phyloP scores from a whole-genome alignment of 331 rosid genomes.

The Prunus yedoensis region DNA sequence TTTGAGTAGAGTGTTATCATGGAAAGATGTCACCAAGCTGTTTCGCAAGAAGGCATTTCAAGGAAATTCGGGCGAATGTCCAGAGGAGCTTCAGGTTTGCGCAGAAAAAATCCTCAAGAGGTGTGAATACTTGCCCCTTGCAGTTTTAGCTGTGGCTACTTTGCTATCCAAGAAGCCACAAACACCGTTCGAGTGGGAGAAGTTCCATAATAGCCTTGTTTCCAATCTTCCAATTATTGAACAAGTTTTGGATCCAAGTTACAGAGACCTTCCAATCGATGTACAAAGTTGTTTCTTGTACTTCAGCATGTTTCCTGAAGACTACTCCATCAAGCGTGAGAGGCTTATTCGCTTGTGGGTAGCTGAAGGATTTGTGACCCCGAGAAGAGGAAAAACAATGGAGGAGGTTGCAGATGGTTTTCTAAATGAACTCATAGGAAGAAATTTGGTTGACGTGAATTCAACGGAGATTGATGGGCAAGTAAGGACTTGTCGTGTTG shows the following conservation, averaged over 20 bases:
- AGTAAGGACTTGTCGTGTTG: slow-evolving; percentile 11
- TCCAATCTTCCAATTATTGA: neutral
- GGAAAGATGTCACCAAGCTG: neutral
- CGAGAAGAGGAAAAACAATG: neutral
- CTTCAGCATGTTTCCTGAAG: slow-evolving; percentile 27
- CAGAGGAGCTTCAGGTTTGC: neutral
- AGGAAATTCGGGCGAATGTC: neutral
- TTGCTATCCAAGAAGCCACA: neutral
- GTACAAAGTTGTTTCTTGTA: slow-evolving; percentile 21
- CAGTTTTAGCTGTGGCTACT: neutral
- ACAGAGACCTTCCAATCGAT: slow-evolving; percentile 8
- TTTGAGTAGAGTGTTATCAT: neutral
- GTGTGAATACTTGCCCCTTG: slow-evolving; percentile 21
- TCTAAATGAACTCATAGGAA: slow-evolving; percentile 5
- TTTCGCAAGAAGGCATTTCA: slow-evolving; percentile 18
- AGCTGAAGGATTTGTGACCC: slow-evolving; percentile 16
- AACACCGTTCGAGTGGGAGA: neutral
- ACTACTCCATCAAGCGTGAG: neutral
- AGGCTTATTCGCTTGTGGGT: slow-evolving; percentile 27
- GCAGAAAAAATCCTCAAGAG: neutral
- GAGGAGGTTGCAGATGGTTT: slow-evolving; percentile 18
- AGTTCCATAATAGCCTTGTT: neutral
- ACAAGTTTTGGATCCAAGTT: slow-evolving; percentile 11
- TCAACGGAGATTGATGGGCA: neutral
- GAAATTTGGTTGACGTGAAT: slow-evolving; percentile 1